Conservation (phyloP, 345 rosid species). For the Rhodamnia argentea region DNA sequence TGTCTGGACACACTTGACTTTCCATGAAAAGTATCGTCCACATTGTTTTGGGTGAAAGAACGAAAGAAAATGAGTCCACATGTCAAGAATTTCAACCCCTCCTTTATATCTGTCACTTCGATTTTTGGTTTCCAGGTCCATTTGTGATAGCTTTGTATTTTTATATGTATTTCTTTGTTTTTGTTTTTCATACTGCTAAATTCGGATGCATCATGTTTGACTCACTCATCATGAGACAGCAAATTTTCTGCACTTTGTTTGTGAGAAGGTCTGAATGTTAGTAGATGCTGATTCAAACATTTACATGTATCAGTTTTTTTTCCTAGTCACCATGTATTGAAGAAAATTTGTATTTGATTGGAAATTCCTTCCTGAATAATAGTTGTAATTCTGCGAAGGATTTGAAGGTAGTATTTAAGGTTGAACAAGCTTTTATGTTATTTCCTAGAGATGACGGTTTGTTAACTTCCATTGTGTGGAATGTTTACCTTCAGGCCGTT, state of each 20-base stretch:
- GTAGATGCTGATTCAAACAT: neutral
- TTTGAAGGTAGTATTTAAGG: neutral
- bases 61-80: neutral
- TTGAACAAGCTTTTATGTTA: neutral
- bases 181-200: neutral
- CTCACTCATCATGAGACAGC: neutral
- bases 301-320: neutral
- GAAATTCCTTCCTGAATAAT: neutral
- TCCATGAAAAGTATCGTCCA: neutral
- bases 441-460: neutral
- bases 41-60: neutral
- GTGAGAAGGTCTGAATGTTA: neutral
- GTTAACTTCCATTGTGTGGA: neutral
- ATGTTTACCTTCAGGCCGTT: conserved; percentile 34
- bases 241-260: neutral
- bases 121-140: neutral
- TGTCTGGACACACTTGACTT: neutral
- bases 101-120: neutral
- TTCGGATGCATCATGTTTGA: neutral
- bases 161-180: neutral
- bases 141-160: neutral
- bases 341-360: neutral
- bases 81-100: neutral
- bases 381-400: neutral
- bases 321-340: neutral